Evolutionary conservation across 331 rosid genomes (phyloP).

Genomic region (Quercus phellos): DNA sequence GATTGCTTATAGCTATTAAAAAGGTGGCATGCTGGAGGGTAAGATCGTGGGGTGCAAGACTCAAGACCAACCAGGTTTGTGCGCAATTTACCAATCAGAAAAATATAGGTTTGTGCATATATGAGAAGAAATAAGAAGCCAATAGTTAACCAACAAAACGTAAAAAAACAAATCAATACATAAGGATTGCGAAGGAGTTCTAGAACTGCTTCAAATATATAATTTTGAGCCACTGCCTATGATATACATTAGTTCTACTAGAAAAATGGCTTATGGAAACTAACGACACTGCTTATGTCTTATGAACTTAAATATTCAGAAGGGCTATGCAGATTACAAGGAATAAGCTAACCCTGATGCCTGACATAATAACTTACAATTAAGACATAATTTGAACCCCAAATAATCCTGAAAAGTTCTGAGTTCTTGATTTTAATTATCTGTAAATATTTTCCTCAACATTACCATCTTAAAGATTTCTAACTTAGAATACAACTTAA

Average conservation of each 20-base stretch:
- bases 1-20: not conserved
- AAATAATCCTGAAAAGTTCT: not conserved
- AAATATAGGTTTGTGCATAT: not conserved
- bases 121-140: not conserved
- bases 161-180: not conserved
- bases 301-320: not conserved
- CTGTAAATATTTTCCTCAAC: not conserved
- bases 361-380: not conserved
- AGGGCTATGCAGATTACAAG: not conserved
- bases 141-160: not conserved
- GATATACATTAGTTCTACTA: not conserved
- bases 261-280: not conserved
- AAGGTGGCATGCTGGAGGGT: too few relatives aligned
- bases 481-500: not conserved
- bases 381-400: not conserved
- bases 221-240: not conserved
- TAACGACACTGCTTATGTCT: not conserved
- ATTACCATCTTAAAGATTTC: not conserved
- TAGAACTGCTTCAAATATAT: not conserved
- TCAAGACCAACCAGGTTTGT: too few relatives aligned
- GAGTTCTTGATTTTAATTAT: not conserved
- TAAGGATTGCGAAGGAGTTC: not conserved
- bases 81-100: not conserved
- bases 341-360: not conserved
- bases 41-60: too few relatives aligned